phyloP scores from a whole-genome alignment of 768 basidiomycete species.

The Leccinum olivaceopallidum region DNA sequence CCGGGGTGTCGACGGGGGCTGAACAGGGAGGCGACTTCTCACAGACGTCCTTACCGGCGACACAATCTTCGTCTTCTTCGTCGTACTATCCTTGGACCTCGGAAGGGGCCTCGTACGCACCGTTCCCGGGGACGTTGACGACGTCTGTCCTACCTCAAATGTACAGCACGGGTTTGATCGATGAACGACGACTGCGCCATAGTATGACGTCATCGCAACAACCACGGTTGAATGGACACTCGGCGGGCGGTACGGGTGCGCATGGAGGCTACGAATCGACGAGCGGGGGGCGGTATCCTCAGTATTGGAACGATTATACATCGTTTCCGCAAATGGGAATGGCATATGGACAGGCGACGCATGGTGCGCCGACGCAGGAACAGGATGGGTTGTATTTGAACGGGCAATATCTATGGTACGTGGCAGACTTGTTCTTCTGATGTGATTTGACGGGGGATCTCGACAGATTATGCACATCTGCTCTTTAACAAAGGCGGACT shows the following conservation, averaged over 20 bases:
- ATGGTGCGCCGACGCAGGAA: constrained; percentile 11
- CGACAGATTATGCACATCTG: constrained; percentile 8
- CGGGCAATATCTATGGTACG: constrained; percentile 34
- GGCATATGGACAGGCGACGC: constrained; percentile 33
- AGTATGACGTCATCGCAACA: constrained; percentile 19
- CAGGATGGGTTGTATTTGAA: constrained; percentile 26
- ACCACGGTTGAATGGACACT: constrained; percentile 18
- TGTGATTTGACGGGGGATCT: constrained; percentile 1
- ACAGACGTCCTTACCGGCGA: constrained; percentile 8
- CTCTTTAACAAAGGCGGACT: neutral
- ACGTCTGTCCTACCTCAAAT: constrained; percentile 74
- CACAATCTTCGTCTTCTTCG: constrained; percentile 24
- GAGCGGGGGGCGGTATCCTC: constrained; percentile 41
- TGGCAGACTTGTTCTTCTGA: neutral
- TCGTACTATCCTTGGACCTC: constrained; percentile 51
- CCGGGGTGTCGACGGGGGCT: neutral
- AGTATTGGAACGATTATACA: constrained; percentile 58
- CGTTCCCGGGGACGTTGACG: constrained; percentile 50
- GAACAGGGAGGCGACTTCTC: constrained; percentile 16
- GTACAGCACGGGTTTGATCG: constrained; percentile 71
- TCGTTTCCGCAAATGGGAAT: constrained; percentile 50
- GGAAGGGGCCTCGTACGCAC: constrained; percentile 35
- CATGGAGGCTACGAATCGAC: constrained; percentile 24
- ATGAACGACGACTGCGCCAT: constrained; percentile 40
- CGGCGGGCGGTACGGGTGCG: constrained; percentile 9